A percentile compares a stretch with the other conserved stretches of the same genome.
Evolutionary conservation across 2,329 filamentous ascomycete genomes (phyloP).

Genomic region (Trichoderma sp.): DNA sequence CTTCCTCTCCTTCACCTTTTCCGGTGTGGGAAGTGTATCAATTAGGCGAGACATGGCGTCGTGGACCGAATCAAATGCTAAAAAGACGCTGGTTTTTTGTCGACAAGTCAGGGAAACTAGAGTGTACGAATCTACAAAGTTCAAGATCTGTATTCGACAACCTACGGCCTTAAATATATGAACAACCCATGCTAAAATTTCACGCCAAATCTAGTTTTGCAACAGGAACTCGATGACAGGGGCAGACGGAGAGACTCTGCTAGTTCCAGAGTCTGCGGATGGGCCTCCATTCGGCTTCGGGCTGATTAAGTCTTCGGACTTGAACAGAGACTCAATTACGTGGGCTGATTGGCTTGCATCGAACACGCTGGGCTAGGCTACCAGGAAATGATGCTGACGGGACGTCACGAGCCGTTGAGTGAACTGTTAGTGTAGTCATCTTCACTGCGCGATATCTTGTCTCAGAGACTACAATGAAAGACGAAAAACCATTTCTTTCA

Average conservation of each 20-base stretch:
- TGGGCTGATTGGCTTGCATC: not conserved
- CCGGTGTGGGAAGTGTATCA: slow-evolving; percentile 34
- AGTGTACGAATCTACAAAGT: not conserved
- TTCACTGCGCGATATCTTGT: not conserved
- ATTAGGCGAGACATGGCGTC: slow-evolving; percentile 34
- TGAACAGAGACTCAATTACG: not conserved
- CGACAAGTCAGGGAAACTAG: not conserved
- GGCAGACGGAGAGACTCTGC: not conserved
- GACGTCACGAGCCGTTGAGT: not conserved
- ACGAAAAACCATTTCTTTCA: not conserved
- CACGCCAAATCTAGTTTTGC: not conserved
- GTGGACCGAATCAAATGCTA: not conserved
- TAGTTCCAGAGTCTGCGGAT: not conserved
- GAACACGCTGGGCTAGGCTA: not conserved
- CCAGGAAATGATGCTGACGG: not conserved
- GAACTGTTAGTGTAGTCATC: not conserved
- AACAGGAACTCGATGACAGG: not conserved
- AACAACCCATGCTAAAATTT: not conserved
- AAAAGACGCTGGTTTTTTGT: not conserved
- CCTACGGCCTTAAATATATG: not conserved
- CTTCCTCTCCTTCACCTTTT: slow-evolving; percentile 32
- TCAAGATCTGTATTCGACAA: not conserved
- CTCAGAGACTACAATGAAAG: not conserved
- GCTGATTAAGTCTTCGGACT: not conserved
- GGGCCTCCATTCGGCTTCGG: not conserved